Evolutionary conservation across 306 rosid genomes (phyloP).

Genomic region (Lupinus albus): DNA sequence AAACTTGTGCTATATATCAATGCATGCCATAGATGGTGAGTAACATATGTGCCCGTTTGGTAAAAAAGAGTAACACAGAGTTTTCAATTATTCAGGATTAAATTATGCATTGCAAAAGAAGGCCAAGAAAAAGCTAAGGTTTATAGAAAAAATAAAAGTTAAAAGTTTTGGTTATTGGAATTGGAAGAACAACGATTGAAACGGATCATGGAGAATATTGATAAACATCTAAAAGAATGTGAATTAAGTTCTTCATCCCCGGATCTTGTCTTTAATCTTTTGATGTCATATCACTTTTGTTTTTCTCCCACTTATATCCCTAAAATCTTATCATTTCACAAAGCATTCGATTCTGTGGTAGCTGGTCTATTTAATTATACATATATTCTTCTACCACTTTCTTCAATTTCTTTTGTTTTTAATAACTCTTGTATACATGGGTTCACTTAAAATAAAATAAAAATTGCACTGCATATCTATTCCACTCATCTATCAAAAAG

Average conservation of each 20-base stretch:
- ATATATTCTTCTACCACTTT: constrained; percentile 47
- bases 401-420: constrained; percentile 8
- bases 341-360: constrained; percentile 42
- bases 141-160: constrained; percentile 2
- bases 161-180: constrained; percentile 31
- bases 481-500: constrained; percentile 23
- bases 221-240: constrained; percentile 41
- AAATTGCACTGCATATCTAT: constrained; percentile 2
- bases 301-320: constrained; percentile 38
- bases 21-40: constrained; percentile 1
- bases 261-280: constrained; percentile 46
- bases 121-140: neutral
- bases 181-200: constrained; percentile 37
- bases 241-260: constrained; percentile 49
- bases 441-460: constrained; percentile 13
- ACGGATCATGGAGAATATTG: constrained; percentile 44
- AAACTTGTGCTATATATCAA: constrained; percentile 31
- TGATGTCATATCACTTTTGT: constrained; percentile 45
- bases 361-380: constrained; percentile 5
- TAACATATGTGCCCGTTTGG: constrained; percentile 24
- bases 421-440: neutral
- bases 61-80: constrained; percentile 38
- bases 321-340: constrained; percentile 49
- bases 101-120: constrained; percentile 2
- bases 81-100: constrained; percentile 1